Evolutionary conservation across 225 moss, liverwort and hornwort genomes (phyloP).

Genomic region (Ulota crispa): DNA sequence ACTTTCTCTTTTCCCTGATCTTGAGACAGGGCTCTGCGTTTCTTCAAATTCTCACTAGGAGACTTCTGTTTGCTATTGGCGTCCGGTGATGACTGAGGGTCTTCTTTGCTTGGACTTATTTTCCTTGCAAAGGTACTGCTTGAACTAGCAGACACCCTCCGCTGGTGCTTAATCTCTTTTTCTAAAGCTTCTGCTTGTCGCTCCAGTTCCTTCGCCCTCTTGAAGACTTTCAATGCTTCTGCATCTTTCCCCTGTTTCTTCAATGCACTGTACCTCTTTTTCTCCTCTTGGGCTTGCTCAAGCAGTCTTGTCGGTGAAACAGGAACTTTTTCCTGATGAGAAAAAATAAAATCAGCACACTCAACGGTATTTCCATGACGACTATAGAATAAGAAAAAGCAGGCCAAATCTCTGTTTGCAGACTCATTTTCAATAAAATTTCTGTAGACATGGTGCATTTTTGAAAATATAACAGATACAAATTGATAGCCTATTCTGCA

Average conservation of each 20-base stretch:
- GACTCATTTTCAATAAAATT: not conserved
- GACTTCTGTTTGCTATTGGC: slow-evolving; percentile 21
- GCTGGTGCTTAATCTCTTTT: slow-evolving; percentile 61
- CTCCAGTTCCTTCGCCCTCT: slow-evolving; percentile 87
- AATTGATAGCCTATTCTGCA: not conserved
- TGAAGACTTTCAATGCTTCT: slow-evolving; percentile 86
- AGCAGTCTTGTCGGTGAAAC: slow-evolving; percentile 65
- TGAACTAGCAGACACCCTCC: slow-evolving; percentile 54
- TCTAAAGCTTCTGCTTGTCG: slow-evolving; percentile 90
- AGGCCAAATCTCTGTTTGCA: not conserved
- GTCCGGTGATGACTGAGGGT: slow-evolving; percentile 35
- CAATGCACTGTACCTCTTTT: slow-evolving; percentile 62
- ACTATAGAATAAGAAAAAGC: not conserved
- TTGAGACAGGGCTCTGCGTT: slow-evolving; percentile 40
- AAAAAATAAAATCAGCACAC: not conserved
- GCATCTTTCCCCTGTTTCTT: slow-evolving; percentile 80
- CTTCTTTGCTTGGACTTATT: slow-evolving; percentile 31
- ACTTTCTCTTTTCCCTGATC: slow-evolving; percentile 50
- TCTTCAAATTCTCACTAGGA: slow-evolving; percentile 39
- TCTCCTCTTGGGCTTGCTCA: slow-evolving; percentile 76
- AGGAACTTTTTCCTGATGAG: slow-evolving; percentile 35
- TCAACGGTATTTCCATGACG: not conserved
- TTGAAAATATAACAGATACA: not conserved
- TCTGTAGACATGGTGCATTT: not conserved
- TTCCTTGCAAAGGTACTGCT: slow-evolving; percentile 38